Base-by-base conservation (phyloP, 495 filamentous ascomycete species). In the Penicillium manginii region DNA sequence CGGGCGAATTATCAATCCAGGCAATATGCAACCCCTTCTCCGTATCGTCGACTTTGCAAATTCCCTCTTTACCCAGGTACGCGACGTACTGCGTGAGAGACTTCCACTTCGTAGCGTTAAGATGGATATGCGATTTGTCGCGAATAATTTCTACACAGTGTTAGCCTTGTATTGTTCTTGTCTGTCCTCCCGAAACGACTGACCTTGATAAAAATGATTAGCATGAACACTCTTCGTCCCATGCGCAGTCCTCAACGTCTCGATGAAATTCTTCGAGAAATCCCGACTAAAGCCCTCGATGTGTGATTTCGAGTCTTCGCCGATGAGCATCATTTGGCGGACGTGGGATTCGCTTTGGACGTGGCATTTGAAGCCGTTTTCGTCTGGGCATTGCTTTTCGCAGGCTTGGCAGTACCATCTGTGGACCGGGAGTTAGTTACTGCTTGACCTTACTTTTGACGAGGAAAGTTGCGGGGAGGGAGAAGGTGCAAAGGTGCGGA, bases 21-120 rank as follows among this genome's bases (percentile, higher is more conserved):
- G 86, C 82, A 51, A 99, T 83, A 63, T 91, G 87, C 14, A 97
- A 60, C 1, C 94, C 78, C 66, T 96, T 93, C 46, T 96, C 92
- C 45, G 86, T 89, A 64, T 98, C 94, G 61, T 96, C 90, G 0
- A 97, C 91, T 21, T 87, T 78, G 67, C 90, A 93, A 32, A 96
- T 84, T 0, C 93, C 89, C 68, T 97, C 91, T 23, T 89, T 75
- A 1, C 91, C 91, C 9, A 99, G 73, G 62, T 88, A 75, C 62
- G 94, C 93, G 4, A 87, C 90, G 77, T 96, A 97, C 60, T 97
- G 91, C 4, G 91, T 91, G 54, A 99, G 75, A 35, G 81, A 78
- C 56, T 86, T 83, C 92, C 92, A 98, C 62, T 86, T 84, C 3
- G 94, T 98, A 39, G 92, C 81, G 73, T 97, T 98, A 87, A 97